Base-by-base conservation (phyloP, 140 eudicot species). In the Oenanthe javanica region DNA sequence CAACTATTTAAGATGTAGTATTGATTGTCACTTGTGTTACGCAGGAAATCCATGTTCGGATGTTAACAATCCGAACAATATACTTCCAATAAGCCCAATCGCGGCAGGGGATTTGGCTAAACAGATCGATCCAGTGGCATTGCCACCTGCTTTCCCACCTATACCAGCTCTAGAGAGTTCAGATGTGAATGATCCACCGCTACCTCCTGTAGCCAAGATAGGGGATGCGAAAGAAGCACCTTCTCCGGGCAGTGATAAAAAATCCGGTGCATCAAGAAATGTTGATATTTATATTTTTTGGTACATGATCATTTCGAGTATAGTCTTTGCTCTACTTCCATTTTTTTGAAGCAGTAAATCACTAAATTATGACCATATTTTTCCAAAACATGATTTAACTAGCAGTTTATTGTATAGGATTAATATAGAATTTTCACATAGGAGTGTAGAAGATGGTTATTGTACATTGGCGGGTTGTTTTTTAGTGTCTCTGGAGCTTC, bases 181-280 rank as follows among this genome's bases (percentile, higher is more conserved):
- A 5, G 87, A 84, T 19, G 46, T 88, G 18, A 88, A 78, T 63
- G 90, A 82, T 81, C 88, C 92, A 43, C 90, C 92, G 14, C 79
- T 88, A 79, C 90, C 92, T 66, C 81, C 83, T 5, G 82, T 75
- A 25, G 72, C 51, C 67, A 77, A 79, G 80, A 7, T 23, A 7
- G 15, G 61, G 2, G 74, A 46, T 21, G n/a, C n/a, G 10, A 13
- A 31, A 31, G 31, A 75, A 23, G 9, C 78, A 49, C 78, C 77
- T 73, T 45, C 77, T 12, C 15, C 77, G 6, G 13, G 31, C 0
- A 2, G 31, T 9, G 43, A 75, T 48, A 7, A 74, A 2, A 74
- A 75, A 23, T 75, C 78, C 0, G 31, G 59, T 47, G 57, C 40
- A n/a, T 23, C 42, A 48, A 75, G 59, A 16, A 75, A 75, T 75